Conservation (phyloP, 345 rosid species). For the Lumnitzera racemosa region DNA sequence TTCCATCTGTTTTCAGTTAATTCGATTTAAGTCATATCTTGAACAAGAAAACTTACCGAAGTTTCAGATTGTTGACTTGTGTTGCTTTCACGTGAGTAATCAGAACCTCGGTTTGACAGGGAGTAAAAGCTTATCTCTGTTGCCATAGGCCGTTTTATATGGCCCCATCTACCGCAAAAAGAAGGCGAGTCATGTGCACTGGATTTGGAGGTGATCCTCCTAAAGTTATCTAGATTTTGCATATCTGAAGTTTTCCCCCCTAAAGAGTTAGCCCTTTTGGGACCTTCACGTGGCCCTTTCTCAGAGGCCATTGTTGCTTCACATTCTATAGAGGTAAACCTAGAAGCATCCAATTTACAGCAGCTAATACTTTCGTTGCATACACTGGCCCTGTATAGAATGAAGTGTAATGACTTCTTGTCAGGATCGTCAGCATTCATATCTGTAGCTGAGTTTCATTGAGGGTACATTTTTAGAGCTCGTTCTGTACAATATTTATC, state of each 20-base stretch:
- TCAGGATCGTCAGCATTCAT: slow-evolving; percentile 7
- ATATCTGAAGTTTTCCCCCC: no score
- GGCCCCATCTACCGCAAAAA: no score
- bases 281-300: no score
- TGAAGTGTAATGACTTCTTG: slow-evolving; percentile 5
- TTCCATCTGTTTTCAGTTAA: no score
- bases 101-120: background rate
- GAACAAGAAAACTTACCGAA: slow-evolving; percentile 5
- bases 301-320: no score
- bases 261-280: no score
- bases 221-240: no score
- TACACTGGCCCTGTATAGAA: background rate
- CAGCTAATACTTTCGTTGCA: background rate
- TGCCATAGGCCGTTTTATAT: no score
- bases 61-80: background rate
- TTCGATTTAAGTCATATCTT: no score
- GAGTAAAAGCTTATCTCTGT: background rate
- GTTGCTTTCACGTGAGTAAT: background rate
- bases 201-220: no score
- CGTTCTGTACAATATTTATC: background rate
- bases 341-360: background rate
- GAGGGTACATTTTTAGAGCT: background rate
- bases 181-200: no score
- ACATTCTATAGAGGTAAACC: no score
- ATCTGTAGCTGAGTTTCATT: background rate